These are phyloP conservation scores for Geopyxis carbonaria DNA, from an alignment of 495 filamentous ascomycete species.

Conservation along the genomic window DNA sequence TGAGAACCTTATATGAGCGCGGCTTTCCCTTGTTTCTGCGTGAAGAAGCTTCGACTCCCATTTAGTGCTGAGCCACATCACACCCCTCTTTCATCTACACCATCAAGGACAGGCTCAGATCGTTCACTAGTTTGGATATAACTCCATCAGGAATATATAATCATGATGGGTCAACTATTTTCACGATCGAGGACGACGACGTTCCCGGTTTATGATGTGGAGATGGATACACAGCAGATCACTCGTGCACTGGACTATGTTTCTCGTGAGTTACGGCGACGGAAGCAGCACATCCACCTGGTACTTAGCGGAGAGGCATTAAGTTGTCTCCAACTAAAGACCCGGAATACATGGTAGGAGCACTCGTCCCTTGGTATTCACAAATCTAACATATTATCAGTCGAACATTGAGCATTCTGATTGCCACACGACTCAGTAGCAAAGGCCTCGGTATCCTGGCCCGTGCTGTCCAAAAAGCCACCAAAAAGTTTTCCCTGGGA, in stretches of 20 bases:
- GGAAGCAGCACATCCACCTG: conserved; percentile 18
- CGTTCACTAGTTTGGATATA: no score
- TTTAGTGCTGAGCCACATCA: no score
- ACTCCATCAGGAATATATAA: no score
- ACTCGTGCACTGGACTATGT: conserved; percentile 20
- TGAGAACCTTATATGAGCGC: no score
- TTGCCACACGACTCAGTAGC: conserved; percentile 10
- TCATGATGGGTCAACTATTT: no score
- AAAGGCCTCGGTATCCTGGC: conserved; percentile 6
- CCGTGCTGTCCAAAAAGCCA: conserved; percentile 11
- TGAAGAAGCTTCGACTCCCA: no score
- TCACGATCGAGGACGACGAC: no score
- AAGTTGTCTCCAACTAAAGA: conserved; percentile 20
- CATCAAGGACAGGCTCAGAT: no score
- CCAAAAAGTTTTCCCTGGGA: conserved; percentile 17
- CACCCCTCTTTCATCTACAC: no score
- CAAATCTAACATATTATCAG: no score
- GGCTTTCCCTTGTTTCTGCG: no score
- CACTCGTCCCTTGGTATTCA: not conserved
- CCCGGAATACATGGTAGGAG: conserved; percentile 17
- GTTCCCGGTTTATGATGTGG: no score
- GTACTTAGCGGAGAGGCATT: conserved; percentile 16
- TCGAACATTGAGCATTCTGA: conserved; percentile 11
- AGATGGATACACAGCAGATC: conserved; percentile 9
- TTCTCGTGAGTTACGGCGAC: conserved; percentile 19